phyloP scores from a whole-genome alignment of 2,329 filamentous ascomycete genomes.

The Hypomyces perniciosus region DNA sequence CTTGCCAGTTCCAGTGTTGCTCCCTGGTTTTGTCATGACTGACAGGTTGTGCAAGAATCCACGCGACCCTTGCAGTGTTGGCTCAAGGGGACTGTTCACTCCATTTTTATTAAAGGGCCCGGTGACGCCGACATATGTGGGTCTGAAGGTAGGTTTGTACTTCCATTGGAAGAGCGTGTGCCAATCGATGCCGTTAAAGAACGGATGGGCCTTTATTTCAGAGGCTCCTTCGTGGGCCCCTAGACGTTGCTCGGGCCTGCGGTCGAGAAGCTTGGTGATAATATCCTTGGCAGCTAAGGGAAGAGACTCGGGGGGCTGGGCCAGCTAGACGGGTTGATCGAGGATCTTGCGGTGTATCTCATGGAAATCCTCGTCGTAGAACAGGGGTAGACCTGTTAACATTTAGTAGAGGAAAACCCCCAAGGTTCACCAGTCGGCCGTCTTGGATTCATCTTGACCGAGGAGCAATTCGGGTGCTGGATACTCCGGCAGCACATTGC shows the following conservation, averaged over 20 bases:
- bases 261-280: neutral
- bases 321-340: neutral
- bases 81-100: neutral
- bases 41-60: neutral
- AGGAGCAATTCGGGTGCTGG: slow-evolving; percentile 82
- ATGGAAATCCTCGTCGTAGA: slow-evolving; percentile 61
- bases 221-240: neutral
- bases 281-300: neutral
- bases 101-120: neutral
- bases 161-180: neutral
- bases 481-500: slow-evolving; percentile 84
- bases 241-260: neutral
- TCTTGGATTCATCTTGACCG: slow-evolving; percentile 82
- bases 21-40: neutral
- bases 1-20: neutral
- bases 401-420: slow-evolving; percentile 91
- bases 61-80: neutral
- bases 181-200: slow-evolving; percentile 5
- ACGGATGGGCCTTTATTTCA: slow-evolving; percentile 2
- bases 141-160: neutral
- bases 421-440: slow-evolving; percentile 92
- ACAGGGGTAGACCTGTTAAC: slow-evolving; percentile 81
- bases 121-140: neutral
- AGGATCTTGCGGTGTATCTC: neutral
- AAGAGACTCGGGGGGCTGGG: neutral